Conservation (phyloP, 371 early-diverging fungal genomes). For the Sporodiniella umbellata region DNA sequence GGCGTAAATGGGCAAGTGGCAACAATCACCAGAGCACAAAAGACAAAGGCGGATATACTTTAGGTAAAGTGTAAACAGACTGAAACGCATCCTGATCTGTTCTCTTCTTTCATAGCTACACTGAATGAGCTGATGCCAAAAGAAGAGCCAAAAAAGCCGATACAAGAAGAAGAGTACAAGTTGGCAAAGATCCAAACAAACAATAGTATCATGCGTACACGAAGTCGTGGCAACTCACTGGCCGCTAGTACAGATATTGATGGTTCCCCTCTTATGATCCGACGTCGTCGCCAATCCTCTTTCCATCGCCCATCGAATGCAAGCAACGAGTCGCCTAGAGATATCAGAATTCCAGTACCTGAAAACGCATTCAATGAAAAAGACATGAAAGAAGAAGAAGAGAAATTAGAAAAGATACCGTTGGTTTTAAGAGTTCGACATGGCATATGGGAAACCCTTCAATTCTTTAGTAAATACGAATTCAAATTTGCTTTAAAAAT, state of each 20-base stretch:
- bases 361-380: background rate
- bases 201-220: conserved; percentile 15
- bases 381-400: background rate
- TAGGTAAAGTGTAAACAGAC: conserved; percentile 16
- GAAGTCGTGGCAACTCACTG: conserved; percentile 5
- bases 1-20: conserved; percentile 52
- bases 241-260: conserved; percentile 2
- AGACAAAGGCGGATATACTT: conserved; percentile 41
- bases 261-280: conserved; percentile 7
- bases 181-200: conserved; percentile 27
- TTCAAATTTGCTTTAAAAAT: conserved; percentile 61
- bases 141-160: conserved; percentile 17
- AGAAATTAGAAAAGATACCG: conserved; percentile 8
- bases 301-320: background rate
- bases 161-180: conserved; percentile 32
- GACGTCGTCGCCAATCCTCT: background rate
- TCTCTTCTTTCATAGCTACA: too few relatives aligned
- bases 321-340: background rate
- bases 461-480: conserved; percentile 45
- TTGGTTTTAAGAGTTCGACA: conserved; percentile 38
- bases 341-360: conserved; percentile 10
- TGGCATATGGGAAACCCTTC: conserved; percentile 41
- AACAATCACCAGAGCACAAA: conserved; percentile 39
- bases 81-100: background rate
- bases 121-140: conserved; percentile 24